Evolutionary conservation across 2,329 filamentous ascomycete species (phyloP), one percentile per base, ranked within the genome.

Genomic region (Cladosporium halotolerans): DNA sequence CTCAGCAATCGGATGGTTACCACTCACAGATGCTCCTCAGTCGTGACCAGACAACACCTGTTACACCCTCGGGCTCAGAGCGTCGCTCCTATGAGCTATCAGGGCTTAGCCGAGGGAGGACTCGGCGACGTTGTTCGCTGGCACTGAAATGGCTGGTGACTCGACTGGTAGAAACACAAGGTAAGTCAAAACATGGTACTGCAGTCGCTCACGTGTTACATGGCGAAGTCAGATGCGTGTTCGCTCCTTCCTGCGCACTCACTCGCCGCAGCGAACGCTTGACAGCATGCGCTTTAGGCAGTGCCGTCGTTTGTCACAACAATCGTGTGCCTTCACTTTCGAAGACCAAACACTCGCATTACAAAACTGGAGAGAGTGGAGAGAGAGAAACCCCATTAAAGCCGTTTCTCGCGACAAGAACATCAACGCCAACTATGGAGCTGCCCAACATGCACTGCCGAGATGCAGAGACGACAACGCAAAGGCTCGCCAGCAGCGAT

Each of bases 211-310:
- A 42, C 40, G 40, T 42, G 40, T 14, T 10, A 42, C 40, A 11
- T 28, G 9, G 19, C 11, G 42, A 44, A n/a, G 38, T 13, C 9
- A 16, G 4, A 13, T 18, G 40, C 48, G 40, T 33, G 34, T 38
- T 36, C 48, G 48, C 40, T 28, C 48, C 39, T 51, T 34, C 48
- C 40, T 11, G 16, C 28, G 32, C 28, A 16, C 38, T 38, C 48
- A 51, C 23, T 44, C 13, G 10, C 42, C 11, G 31, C 4, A 38
- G 5, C 11, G n/a, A n/a, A 9, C 34, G 34, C 34, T 11, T n/a
- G 34, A 11, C 1, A 11, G 5, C 34, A 36, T 28, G 23, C 34
- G 34, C 34, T 11, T n/a, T n/a, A 2, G 36, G 46, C 39, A 14
- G 23, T 50, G 23, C 11, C 19, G 33, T 31, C 3, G 38, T 16